Evolutionary conservation across 805 yeast species (phyloP).

Genomic region (Candida insectalens): DNA sequence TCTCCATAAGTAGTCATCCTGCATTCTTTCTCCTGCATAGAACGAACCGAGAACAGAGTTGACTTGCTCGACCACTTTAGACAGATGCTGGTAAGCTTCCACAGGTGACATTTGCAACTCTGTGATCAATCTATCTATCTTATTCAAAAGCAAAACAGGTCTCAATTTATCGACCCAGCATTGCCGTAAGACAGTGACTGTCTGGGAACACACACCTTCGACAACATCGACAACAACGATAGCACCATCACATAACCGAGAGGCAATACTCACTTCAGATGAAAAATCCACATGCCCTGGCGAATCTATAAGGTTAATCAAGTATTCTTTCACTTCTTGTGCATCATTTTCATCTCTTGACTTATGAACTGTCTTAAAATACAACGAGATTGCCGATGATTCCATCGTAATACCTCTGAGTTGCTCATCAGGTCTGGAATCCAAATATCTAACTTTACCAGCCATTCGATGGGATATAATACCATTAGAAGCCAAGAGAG

Average conservation of each 20-base stretch:
- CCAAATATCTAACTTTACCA: conserved; percentile 87
- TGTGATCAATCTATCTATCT: conserved; percentile 74
- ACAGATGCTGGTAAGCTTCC: conserved; percentile 79
- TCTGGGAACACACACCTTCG: conserved; percentile 97
- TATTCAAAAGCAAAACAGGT: conserved; percentile 83
- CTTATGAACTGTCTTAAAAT: conserved; percentile 54
- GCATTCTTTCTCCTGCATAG: conserved; percentile 87
- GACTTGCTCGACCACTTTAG: conserved; percentile 80
- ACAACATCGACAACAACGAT: conserved; percentile 92
- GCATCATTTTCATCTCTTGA: conserved; percentile 9
- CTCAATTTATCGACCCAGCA: conserved; percentile 90
- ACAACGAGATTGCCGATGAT: conserved; percentile 89
- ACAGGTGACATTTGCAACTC: conserved; percentile 75
- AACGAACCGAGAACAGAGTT: conserved; percentile 92
- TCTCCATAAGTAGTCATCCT: conserved; percentile 72
- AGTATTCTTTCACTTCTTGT: conserved; percentile 51
- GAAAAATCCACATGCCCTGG: conserved; percentile 99
- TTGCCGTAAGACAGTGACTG: conserved; percentile 88
- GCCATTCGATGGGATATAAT: conserved; percentile 92
- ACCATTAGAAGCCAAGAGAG: conserved; percentile 89
- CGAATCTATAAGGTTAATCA: conserved; percentile 89
- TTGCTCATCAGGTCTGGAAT: conserved; percentile 94
- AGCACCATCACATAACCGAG: conserved; percentile 95
- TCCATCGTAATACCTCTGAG: conserved; percentile 97
- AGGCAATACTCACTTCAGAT: conserved; percentile 92